Percentiles rank a stretch among this genome's conserved stretches.
Conservation (phyloP, 2,329 filamentous ascomycete genomes). For the Cordyceps pruinosa region DNA sequence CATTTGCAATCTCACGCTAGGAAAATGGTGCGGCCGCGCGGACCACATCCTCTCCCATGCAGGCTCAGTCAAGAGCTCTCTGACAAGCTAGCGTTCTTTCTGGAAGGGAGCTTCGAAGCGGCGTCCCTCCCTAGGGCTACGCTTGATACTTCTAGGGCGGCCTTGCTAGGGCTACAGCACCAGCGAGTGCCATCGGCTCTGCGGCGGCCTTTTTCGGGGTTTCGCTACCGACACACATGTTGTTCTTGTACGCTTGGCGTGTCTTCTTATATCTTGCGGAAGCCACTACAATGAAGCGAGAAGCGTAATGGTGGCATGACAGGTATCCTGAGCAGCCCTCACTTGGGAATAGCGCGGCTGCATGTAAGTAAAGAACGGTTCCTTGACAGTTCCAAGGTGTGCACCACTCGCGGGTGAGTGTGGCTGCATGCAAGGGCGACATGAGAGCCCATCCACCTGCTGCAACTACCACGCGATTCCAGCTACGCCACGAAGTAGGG, state of each 20-base stretch:
- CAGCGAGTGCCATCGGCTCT: neutral
- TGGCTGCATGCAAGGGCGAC: neutral
- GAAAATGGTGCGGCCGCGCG: neutral
- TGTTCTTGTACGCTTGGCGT: neutral
- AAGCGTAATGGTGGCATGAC: no score
- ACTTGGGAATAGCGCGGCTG: conserved; percentile 3
- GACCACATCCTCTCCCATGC: neutral
- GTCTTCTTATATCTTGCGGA: neutral
- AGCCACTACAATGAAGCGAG: neutral
- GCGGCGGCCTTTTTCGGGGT: neutral
- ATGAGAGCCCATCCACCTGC: neutral
- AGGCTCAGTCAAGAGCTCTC: neutral
- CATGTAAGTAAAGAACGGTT: neutral
- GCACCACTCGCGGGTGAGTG: neutral
- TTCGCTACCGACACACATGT: neutral
- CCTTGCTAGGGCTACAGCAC: neutral
- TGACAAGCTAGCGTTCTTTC: neutral
- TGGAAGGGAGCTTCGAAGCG: neutral
- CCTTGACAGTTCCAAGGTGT: neutral
- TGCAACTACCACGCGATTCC: neutral
- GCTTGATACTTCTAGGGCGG: neutral
- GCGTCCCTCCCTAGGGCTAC: neutral
- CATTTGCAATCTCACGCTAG: neutral
- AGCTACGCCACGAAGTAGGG: neutral
- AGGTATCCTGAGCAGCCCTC: neutral